Evolutionary conservation across 2,329 filamentous ascomycete genomes (phyloP), one percentile per base, ranked within the genome.

Genomic region (Xylaria multiplex): DNA sequence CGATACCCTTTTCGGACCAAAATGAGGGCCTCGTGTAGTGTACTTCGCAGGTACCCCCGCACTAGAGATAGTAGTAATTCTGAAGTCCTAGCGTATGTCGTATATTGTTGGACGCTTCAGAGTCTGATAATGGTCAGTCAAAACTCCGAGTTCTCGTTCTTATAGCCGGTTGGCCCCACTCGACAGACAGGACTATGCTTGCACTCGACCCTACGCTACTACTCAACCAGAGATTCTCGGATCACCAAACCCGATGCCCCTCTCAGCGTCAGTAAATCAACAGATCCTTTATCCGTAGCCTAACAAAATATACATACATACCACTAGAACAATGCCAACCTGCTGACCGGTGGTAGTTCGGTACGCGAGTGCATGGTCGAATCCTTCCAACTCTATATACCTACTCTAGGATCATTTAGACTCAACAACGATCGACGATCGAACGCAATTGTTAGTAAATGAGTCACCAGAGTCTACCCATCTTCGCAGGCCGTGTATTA

Each of bases 231-330:
- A 19, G 3, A 59, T 40, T 4, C 46, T 49, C 45, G 52, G 52
- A 40, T 49, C 58, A 35, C 45, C n/a, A 55, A 27, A 43, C 53
- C 53, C 53, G 53, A 53, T 37, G 27, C 35, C 50, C n/a, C 49
- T 22, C 53, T 46, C 22, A 27, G 35, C 40, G 22, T 61, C 40
- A 22, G 53, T 48, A 30, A 61, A 35, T 65, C 27, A 27, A 56
- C 27, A 40, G n/a, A 43, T 24, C 32, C 37, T 32, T 45, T 22
- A 27, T 57, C 58, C 24, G 46, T 22, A 40, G 19, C 22, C 40
- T 27, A 53, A 27, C 3, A 27, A 27, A 27, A 27, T 5, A 27
- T 27, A 27, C 27, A 27, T 27, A 27, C 27, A 27, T 27, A 27
- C 27, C 27, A 27, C 5, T 27, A 5, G 27, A 5, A 27, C 27